Percentiles rank a stretch among this genome's conserved stretches.
phyloP scores from a whole-genome alignment of 2,329 filamentous ascomycete genomes.

The Diaporthe citrichinensis region DNA sequence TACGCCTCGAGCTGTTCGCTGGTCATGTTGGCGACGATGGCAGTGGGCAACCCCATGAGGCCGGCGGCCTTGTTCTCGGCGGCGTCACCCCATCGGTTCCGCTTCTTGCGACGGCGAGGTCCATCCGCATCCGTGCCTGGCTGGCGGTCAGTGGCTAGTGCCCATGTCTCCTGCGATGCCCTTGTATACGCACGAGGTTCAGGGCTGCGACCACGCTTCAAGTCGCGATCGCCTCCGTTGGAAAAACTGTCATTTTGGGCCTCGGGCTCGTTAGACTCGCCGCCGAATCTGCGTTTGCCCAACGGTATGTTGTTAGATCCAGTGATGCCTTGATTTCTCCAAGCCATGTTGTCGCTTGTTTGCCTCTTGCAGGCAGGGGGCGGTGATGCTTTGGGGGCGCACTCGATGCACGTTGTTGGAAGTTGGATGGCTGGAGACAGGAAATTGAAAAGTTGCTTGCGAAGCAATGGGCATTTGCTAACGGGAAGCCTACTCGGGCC shows the following conservation, averaged over 20 bases:
- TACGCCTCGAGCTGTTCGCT: conserved; percentile 98
- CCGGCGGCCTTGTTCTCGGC: conserved; percentile 99
- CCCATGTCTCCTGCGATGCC: not conserved
- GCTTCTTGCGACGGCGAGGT: conserved; percentile 93
- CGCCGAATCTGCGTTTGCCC: conserved; percentile 86
- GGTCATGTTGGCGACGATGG: conserved; percentile 98
- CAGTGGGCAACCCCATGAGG: conserved; percentile 95
- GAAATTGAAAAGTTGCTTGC: conserved; percentile 34
- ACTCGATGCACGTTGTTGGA: conserved; percentile 35
- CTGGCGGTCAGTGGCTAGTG: conserved; percentile 39
- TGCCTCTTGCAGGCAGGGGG: conserved; percentile 11
- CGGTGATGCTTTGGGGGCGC: conserved; percentile 45
- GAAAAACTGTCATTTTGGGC: conserved; percentile 44
- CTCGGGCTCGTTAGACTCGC: conserved; percentile 52
- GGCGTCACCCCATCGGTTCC: conserved; percentile 97
- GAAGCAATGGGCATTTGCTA: not conserved
- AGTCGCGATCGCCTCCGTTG: conserved; percentile 58
- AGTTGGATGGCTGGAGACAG: conserved; percentile 3
- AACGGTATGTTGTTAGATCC: conserved; percentile 98
- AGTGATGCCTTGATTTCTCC: conserved; percentile 87
- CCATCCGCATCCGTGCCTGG: conserved; percentile 76
- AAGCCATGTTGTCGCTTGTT: conserved; percentile 66
- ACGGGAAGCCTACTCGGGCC: not conserved
- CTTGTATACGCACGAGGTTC: conserved; percentile 74
- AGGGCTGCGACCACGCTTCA: conserved; percentile 94